These are phyloP conservation scores for Macadamia tetraphylla DNA, from an alignment of 164 flowering plant genomes.

Conservation along the genomic window DNA sequence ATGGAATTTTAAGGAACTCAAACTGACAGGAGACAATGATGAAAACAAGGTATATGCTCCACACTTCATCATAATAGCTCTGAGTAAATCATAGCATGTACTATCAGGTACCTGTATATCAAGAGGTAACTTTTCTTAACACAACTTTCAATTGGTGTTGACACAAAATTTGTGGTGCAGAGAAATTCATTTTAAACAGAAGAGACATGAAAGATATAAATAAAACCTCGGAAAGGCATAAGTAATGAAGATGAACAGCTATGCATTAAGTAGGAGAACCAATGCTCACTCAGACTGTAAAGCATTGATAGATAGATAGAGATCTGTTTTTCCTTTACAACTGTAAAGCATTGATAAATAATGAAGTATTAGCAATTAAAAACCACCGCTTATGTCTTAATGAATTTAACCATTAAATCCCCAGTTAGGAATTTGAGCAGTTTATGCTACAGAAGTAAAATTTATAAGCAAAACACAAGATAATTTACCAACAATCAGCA, in stretches of 20 bases:
- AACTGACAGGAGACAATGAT: constrained; percentile 44
- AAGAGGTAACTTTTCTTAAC: neutral
- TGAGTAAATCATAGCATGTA: constrained; percentile 29
- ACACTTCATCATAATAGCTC: constrained; percentile 51
- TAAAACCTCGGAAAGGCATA: neutral
- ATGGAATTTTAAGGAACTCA: constrained; percentile 28
- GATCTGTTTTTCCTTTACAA: no score
- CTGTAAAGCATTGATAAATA: no score
- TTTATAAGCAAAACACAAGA: neutral
- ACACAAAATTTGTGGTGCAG: no score
- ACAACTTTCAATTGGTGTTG: neutral
- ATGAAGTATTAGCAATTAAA: no score
- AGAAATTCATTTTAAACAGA: no score
- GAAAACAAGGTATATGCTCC: constrained; percentile 39
- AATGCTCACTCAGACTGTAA: neutral
- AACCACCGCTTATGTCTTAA: neutral
- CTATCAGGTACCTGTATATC: constrained; percentile 30
- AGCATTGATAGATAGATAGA: no score
- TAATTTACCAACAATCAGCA: no score
- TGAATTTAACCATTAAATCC: neutral
- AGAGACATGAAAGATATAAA: neutral
- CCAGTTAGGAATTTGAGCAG: neutral
- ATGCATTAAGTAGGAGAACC: no score
- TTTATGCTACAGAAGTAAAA: neutral
- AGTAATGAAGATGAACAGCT: no score